Evolutionary conservation across 2,329 filamentous ascomycete species (phyloP).

Genomic region (Ophiostoma perfectum): DNA sequence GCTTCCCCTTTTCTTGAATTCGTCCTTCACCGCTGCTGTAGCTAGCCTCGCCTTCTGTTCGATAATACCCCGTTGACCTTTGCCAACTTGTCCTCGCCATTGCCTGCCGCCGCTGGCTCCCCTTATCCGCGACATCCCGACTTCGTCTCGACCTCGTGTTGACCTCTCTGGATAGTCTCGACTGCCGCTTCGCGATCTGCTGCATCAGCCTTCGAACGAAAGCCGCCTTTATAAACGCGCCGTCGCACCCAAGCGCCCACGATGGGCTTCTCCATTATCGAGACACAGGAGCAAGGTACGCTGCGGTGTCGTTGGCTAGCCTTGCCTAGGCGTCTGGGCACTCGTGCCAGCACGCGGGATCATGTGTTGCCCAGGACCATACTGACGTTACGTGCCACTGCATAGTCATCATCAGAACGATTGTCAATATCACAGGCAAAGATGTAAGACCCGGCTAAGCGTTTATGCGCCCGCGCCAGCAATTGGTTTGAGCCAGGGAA

Average conservation of each 20-base stretch:
- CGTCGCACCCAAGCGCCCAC: slow-evolving; percentile 35
- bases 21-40: not conserved
- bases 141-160: not conserved
- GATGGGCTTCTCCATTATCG: slow-evolving; percentile 81
- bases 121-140: not conserved
- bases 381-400: not conserved
- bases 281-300: slow-evolving; percentile 74
- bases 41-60: not conserved
- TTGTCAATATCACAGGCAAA: slow-evolving; percentile 72
- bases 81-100: not conserved
- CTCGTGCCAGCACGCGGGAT: not conserved
- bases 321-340: not conserved
- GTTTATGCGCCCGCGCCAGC: no score
- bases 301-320: not conserved
- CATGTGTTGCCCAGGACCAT: not conserved
- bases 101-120: not conserved
- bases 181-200: not conserved
- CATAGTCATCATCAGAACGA: slow-evolving; percentile 66
- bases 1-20: not conserved
- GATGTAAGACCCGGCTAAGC: slow-evolving; percentile 54
- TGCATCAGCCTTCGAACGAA: not conserved
- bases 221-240: not conserved
- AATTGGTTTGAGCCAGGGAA: no score
- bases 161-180: not conserved
- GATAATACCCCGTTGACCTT: not conserved